A percentile compares a stretch with the other conserved stretches of the same genome.
phyloP scores from a whole-genome alignment of 768 basidiomycete genomes.

The Mrakia hoshinonis region DNA sequence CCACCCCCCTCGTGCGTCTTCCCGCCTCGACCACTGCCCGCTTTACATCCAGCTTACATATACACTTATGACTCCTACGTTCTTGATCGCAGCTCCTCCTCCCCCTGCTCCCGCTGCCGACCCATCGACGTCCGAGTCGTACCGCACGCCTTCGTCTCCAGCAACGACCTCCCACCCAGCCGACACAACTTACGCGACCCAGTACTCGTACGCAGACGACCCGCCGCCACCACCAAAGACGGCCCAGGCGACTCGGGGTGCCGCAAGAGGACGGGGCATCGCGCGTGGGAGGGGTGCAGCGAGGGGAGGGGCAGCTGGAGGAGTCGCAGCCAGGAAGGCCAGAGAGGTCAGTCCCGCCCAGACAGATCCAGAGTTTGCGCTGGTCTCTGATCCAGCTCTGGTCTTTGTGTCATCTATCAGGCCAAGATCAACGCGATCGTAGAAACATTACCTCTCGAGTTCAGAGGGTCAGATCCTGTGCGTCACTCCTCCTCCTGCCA shows the following conservation, averaged over 20 bases:
- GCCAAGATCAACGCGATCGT: constrained; percentile 56
- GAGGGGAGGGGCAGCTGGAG: constrained; percentile 8
- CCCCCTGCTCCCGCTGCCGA: background rate
- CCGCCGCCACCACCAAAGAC: background rate
- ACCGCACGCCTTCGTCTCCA: constrained; percentile 17
- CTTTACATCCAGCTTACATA: background rate
- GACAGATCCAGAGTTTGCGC: background rate
- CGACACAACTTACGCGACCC: constrained; percentile 26
- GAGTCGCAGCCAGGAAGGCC: constrained; percentile 75
- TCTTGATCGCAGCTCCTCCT: background rate
- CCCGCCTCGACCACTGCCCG: background rate
- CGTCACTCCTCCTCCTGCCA: constrained; percentile 35
- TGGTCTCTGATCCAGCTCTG: background rate
- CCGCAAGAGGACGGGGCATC: background rate
- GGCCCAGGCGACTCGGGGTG: background rate
- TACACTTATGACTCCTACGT: background rate
- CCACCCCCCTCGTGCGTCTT: constrained; percentile 1
- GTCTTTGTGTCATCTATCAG: constrained; percentile 39
- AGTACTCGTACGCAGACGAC: constrained; percentile 16
- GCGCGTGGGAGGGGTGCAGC: background rate
- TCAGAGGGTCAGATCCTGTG: constrained; percentile 78
- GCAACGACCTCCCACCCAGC: constrained; percentile 12
- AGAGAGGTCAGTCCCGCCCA: constrained; percentile 49
- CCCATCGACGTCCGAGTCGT: background rate
- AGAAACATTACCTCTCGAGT: constrained; percentile 73